phyloP scores from a whole-genome alignment of 2,329 filamentous ascomycete genomes.

The Alternaria panax region DNA sequence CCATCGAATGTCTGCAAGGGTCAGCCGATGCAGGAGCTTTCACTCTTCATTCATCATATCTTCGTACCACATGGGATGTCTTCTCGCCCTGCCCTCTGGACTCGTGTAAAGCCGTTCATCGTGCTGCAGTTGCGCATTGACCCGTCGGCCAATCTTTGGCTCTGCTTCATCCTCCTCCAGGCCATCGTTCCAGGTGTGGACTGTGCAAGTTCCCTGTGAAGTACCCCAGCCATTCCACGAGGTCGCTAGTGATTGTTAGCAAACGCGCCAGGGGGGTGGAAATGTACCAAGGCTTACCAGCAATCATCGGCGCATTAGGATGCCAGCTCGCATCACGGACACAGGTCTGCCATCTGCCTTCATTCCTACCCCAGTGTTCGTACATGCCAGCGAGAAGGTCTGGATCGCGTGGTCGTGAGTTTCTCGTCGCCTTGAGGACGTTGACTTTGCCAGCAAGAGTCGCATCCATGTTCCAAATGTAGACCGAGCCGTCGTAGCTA shows the following conservation, averaged over 20 bases:
- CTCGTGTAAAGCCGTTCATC: conserved; percentile 46
- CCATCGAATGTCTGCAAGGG: conserved; percentile 6
- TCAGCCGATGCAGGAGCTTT: conserved; percentile 8
- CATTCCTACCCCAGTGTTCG: conserved; percentile 63
- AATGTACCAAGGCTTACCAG: conserved; percentile 56
- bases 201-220: conserved; percentile 74
- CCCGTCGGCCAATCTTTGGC: conserved; percentile 44
- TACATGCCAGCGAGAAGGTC: conserved; percentile 65
- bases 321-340: conserved; percentile 93
- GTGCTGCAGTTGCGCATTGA: conserved; percentile 48
- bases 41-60: conserved; percentile 41
- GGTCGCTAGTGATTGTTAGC: conserved; percentile 66
- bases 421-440: conserved; percentile 73
- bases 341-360: conserved; percentile 73
- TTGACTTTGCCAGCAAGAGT: conserved; percentile 81
- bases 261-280: neutral
- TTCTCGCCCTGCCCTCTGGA: conserved; percentile 26
- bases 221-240: conserved; percentile 82
- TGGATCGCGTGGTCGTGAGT: conserved; percentile 63
- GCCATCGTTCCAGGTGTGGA: conserved; percentile 79
- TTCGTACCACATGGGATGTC: conserved; percentile 36
- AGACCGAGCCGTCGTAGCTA: conserved; percentile 86
- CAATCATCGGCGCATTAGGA: conserved; percentile 81
- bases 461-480: conserved; percentile 92
- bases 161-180: conserved; percentile 66